Base-by-base conservation (phyloP, 768 basidiomycete species). In the Fomitopsis serialis region DNA sequence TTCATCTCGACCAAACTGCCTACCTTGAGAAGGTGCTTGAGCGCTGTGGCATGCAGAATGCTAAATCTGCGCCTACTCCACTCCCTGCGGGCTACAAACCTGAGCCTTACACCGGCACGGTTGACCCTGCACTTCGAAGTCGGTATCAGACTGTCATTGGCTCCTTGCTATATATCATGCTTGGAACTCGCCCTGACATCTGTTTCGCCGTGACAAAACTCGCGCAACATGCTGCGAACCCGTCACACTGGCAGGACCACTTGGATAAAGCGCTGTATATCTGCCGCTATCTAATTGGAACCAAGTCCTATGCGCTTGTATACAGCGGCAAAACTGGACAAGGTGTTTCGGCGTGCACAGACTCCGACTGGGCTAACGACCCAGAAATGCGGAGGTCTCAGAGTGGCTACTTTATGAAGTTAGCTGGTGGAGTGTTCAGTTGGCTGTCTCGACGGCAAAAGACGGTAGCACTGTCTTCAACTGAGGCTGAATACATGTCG, bases 161-260 rank as follows among this genome's bases (percentile, higher is more conserved):
- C 11, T 53, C 52, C 22, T 29, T 54, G 29, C 46, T 54, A n/a
- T 54, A 54, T 15, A 48, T 54, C 13, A 54, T 54, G 53, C 35
- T 69, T 1, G 63, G 59, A 5, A 71, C 71, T 0, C 63, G 68
- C 1, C 72, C 73, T 1, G 73, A 77, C 53, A 75, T 77, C 35
- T 59, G 69, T 0, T 74, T 63, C 54, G 63, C 72, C 1, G 70
- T 74, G 8, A 55, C 61, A 1, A 55, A 58, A 1, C 58, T 78
- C 0, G 55, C 65, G 3, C 70, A 70, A 27, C 75, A 69, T 32
- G 29, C 29, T 55, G 55, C 61, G 4, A 69, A 72, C 48, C 74
- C 72, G 23, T 44, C 42, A 21, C 34, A n/a, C n/a, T n/a, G n/a
- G n/a, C n/a, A 54, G 12, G 54, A 54, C 12, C 54, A 54, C 44